Conservation (phyloP, 768 basidiomycete genomes). For the Termitomyces sp. region DNA sequence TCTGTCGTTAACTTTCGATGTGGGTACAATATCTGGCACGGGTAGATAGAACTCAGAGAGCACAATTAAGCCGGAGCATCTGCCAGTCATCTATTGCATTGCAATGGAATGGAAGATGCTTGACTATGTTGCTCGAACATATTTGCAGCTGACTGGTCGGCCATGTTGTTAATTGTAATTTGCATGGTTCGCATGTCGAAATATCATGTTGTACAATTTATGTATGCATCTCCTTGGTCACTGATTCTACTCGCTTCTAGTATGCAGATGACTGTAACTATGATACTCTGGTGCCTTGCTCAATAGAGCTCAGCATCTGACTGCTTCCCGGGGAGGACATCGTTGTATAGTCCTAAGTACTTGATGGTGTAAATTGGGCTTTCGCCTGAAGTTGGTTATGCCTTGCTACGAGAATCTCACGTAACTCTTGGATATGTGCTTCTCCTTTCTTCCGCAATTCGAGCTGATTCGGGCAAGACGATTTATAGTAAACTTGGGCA, state of each 20-base stretch:
- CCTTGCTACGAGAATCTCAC: too few species aligned
- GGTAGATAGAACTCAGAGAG: conserved; percentile 37
- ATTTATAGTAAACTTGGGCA: too few species aligned
- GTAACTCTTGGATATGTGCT: too few species aligned
- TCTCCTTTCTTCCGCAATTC: too few species aligned
- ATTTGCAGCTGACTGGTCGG: not conserved
- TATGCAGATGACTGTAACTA: not conserved
- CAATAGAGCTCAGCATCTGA: too few species aligned
- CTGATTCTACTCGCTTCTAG: not conserved
- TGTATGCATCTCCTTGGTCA: not conserved
- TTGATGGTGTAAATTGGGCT: too few species aligned
- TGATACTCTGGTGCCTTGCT: too few species aligned
- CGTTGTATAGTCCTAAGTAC: too few species aligned
- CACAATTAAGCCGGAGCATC: conserved; percentile 82
- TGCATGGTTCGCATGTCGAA: not conserved
- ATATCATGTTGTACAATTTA: conserved; percentile 1
- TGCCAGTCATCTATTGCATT: conserved; percentile 34
- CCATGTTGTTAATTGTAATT: not conserved
- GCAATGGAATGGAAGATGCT: conserved; percentile 51
- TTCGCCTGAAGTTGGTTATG: too few species aligned
- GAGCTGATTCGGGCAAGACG: too few species aligned
- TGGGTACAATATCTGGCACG: conserved; percentile 47
- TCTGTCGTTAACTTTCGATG: conserved; percentile 40
- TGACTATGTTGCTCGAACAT: conserved; percentile 73
- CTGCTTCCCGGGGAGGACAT: too few species aligned